phyloP scores from a whole-genome alignment of 2,329 filamentous ascomycete genomes.

The Exophiala calicioides region DNA sequence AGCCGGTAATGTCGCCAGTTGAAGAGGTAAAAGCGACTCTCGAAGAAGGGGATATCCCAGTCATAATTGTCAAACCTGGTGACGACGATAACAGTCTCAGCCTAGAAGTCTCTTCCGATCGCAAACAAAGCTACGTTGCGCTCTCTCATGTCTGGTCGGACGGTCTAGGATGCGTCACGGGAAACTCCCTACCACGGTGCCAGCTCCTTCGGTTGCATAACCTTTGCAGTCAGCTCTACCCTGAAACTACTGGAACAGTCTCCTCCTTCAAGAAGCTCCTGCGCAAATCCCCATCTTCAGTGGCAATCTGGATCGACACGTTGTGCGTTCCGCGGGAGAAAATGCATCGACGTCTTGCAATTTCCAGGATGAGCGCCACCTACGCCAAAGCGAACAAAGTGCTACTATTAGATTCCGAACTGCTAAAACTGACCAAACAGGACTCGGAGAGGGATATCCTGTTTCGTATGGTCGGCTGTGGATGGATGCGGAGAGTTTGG shows the following conservation, averaged over 20 bases:
- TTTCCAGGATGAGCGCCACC: slow-evolving; percentile 38
- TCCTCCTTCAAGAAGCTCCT: slow-evolving; percentile 2
- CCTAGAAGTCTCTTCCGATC: slow-evolving; percentile 1
- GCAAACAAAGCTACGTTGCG: slow-evolving; percentile 34
- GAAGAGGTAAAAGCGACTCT: slow-evolving; percentile 10
- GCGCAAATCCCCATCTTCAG: not conserved
- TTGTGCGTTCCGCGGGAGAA: slow-evolving; percentile 28
- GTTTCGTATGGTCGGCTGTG: slow-evolving; percentile 37
- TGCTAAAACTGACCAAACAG: slow-evolving; percentile 29
- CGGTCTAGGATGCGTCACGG: slow-evolving; percentile 37
- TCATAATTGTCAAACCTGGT: slow-evolving; percentile 4
- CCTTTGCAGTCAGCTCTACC: slow-evolving; percentile 27
- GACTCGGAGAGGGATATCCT: slow-evolving; percentile 33
- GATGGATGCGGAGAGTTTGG: slow-evolving; percentile 46
- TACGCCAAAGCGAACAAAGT: slow-evolving; percentile 38
- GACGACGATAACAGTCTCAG: not conserved
- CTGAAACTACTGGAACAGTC: slow-evolving; percentile 1
- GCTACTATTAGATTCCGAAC: slow-evolving; percentile 38
- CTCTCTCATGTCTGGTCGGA: slow-evolving; percentile 44
- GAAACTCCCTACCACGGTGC: slow-evolving; percentile 37
- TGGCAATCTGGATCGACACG: slow-evolving; percentile 32
- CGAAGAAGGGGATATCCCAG: slow-evolving; percentile 7
- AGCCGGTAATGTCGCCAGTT: not conserved
- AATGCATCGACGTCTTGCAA: slow-evolving; percentile 27
- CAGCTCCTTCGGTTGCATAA: slow-evolving; percentile 34